phyloP scores from a whole-genome alignment of 331 rosid species.

The Quercus phellos region DNA sequence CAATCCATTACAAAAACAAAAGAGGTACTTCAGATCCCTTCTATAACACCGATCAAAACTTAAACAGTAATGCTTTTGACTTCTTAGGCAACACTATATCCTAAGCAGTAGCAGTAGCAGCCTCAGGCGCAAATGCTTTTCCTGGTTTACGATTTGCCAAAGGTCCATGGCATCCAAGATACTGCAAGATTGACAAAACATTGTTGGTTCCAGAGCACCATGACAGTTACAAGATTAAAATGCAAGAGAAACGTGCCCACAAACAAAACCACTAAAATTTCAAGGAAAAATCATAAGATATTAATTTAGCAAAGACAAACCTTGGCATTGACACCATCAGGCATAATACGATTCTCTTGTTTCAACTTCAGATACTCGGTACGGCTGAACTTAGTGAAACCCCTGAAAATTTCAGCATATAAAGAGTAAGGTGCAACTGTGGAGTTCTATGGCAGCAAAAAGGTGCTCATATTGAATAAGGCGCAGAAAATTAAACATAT shows the following conservation, averaged over 20 bases:
- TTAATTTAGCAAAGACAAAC: slow-evolving; percentile 22
- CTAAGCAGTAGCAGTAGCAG: slow-evolving; percentile 31
- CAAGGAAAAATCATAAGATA: background rate
- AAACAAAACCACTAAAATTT: background rate
- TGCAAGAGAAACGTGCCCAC: background rate
- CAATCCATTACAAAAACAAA: background rate
- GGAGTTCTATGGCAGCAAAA: background rate
- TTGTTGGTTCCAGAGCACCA: background rate
- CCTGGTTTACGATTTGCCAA: slow-evolving; percentile 66
- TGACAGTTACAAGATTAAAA: background rate
- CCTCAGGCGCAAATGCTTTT: slow-evolving; percentile 47
- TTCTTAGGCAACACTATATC: background rate
- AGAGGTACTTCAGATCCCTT: background rate
- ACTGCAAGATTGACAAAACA: slow-evolving; percentile 25
- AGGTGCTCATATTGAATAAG: background rate
- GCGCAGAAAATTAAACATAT: background rate
- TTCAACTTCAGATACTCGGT: slow-evolving; percentile 59
- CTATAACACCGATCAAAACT: background rate
- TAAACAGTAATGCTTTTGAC: background rate
- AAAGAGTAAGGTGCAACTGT: background rate
- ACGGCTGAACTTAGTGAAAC: slow-evolving; percentile 67
- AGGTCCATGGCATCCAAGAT: slow-evolving; percentile 79
- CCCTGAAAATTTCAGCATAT: slow-evolving; percentile 41
- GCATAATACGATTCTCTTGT: slow-evolving; percentile 51
- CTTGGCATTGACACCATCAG: slow-evolving; percentile 88